These are phyloP conservation scores for Nephelium lappaceum DNA, from an alignment of 345 rosid species.

Conservation along the genomic window DNA sequence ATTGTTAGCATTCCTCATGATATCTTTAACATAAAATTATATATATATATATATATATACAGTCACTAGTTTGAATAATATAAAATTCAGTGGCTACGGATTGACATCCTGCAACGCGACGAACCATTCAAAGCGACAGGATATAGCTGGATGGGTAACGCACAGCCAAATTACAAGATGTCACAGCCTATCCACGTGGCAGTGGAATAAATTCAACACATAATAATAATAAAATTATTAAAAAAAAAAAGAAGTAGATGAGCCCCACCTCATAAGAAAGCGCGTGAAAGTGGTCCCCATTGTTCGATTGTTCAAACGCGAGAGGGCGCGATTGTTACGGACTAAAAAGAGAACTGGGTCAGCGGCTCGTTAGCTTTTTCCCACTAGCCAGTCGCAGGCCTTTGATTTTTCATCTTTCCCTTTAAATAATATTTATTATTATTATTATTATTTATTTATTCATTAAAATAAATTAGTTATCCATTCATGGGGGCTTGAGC, in stretches of 20 bases:
- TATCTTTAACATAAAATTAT: too few species aligned
- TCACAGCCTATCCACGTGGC: neutral
- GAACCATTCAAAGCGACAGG: neutral
- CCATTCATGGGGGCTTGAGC: slow-evolving; percentile 5
- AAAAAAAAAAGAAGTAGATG: neutral
- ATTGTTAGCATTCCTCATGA: too few species aligned
- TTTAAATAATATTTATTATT: too few species aligned
- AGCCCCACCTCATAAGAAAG: slow-evolving; percentile 21
- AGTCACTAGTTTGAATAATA: too few species aligned
- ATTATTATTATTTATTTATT: too few species aligned
- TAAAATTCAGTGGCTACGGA: neutral
- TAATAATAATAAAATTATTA: neutral
- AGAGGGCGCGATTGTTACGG: slow-evolving; percentile 30
- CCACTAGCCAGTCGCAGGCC: neutral
- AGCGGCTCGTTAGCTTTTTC: neutral
- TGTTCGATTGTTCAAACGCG: slow-evolving; percentile 8
- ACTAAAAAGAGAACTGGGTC: neutral
- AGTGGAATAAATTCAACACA: neutral
- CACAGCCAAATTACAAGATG: neutral
- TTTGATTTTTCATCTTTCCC: slow-evolving; percentile 1
- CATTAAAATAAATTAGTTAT: neutral
- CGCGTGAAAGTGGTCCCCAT: slow-evolving; percentile 41
- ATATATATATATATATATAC: too few species aligned
- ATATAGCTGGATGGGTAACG: neutral
- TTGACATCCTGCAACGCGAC: neutral